Base-by-base conservation (phyloP, 2,329 filamentous ascomycete genomes). In the Penicillium sumatraense region DNA sequence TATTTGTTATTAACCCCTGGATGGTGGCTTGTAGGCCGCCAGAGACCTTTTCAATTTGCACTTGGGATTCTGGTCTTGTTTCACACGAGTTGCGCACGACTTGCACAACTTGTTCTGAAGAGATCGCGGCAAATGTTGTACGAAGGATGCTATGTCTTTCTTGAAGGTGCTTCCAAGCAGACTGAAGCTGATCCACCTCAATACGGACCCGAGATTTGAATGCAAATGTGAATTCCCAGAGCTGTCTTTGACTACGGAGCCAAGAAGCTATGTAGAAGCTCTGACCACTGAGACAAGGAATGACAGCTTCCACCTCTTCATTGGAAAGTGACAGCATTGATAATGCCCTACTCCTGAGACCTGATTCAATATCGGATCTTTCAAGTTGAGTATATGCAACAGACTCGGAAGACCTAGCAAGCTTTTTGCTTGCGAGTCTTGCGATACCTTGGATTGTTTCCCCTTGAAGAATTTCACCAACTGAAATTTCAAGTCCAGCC, bases 181-280 rank as follows among this genome's bases (percentile, higher is more conserved):
- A 9, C n/a, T 53, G 49, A 2, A 45, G 14, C 10, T 31, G 26
- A 3, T 26, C 36, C 14, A 9, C 14, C 14, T 57, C 51, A 9
- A 57, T 29, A 31, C 26, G 47, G 13, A 33, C 31, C n/a, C 21
- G 21, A 21, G 36, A 49, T 2, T 2, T 45, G 11, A 57, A 44
- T 14, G 51, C 23, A 16, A 57, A 57, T 5, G 54, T 49, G 9
- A 57, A 57, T 31, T 57, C 54, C 54, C 54, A 57, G 24, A 57
- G 54, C 38, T 49, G 27, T 14, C 45, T 35, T 20, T 48, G 21
- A n/a, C 51, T 54, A 14, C 31, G 27, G 11, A 57, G 38, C 54
- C 54, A 57, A 5, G 36, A 27, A 27, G 54, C 49, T 24, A 57
- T 38, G 9, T 57, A 57, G 24, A 57, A 57, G 3, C 29, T 13